Conservation (phyloP, 805 yeast genomes). For the Cyberlindnera bimundalis region DNA sequence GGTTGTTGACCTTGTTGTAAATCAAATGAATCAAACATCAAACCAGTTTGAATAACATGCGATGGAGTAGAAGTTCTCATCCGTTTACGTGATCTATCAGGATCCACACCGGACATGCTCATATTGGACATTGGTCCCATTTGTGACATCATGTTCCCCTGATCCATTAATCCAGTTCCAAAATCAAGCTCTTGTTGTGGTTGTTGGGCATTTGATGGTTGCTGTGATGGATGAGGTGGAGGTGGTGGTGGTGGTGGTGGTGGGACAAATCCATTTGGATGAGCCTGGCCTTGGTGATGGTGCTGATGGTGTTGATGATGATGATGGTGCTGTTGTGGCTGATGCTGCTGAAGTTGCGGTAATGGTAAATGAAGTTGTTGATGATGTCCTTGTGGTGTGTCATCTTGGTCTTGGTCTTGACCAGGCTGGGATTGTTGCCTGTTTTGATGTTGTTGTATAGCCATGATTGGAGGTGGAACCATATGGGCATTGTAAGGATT, state of each 20-base stretch:
- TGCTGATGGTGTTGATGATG: constrained; percentile 6
- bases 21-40: constrained; percentile 12
- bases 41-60: constrained; percentile 9
- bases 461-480: not conserved
- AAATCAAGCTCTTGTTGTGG: constrained; percentile 14
- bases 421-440: not conserved
- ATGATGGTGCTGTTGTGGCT: constrained; percentile 1
- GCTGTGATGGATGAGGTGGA: not conserved
- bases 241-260: constrained; percentile 1
- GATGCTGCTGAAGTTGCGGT: not conserved
- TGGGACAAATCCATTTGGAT: not conserved
- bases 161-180: constrained; percentile 8
- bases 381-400: not conserved
- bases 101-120: constrained; percentile 4
- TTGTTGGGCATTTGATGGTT: constrained; percentile 12
- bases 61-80: constrained; percentile 8
- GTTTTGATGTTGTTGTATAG: not conserved
- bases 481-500: constrained; percentile 1
- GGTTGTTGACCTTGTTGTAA: constrained; percentile 3
- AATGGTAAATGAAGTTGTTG: not conserved
- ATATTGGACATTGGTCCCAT: constrained; percentile 4
- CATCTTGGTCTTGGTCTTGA: not conserved
- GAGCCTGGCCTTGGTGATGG: not conserved
- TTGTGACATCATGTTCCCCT: constrained; percentile 6
- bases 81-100: constrained; percentile 9